Base-by-base conservation (phyloP, 2,329 filamentous ascomycete genomes). In the Escovopsis weberi region DNA sequence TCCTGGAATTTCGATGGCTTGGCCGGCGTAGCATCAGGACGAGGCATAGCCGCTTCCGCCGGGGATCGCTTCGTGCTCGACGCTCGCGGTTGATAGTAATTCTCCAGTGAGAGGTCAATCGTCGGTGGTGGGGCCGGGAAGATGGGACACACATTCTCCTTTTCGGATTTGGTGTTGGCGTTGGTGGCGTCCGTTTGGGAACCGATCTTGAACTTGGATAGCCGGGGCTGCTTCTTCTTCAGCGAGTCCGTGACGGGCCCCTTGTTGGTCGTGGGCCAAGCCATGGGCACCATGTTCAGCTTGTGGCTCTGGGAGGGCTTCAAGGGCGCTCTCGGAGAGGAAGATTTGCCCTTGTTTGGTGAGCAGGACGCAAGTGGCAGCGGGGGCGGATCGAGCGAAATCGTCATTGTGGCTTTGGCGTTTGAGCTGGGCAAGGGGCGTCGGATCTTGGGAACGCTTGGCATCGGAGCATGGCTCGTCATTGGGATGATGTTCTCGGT, bases 1-100 rank as follows among this genome's bases (percentile, higher is more conserved):
- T 78, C 73, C 30, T 82, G 77, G 34, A 67, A 55, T 57, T 79
- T 85, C 38, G 67, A 61, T 63, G 82, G 86, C 67, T 93, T 94
- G 39, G 62, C 57, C 1, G 73, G 65, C 48, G 81, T 67, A 18
- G 68, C 70, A 52, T 89, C 83, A 52, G 80, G 80, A 51, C 84
- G 76, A 1, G 81, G 78, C 23, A 23, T 5, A 4, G 81, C 77
- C 4, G 83, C 75, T 41, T 94, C 85, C 60, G 83, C 72, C 37
- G 88, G 65, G 7, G 70, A 66, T 51, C 84, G 78, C 57, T 79
- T 79, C 36, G 64, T 64, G 8, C 67, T 62, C 23, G 23, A 23
- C 23, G 23, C 5, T 23, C 23, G 23, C 2, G 67, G 58, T 43
- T 75, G 76, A 45, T 67, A 69, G 37, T 72, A 74, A 48, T 67